Percentiles rank a stretch among this genome's conserved stretches.
Conservation (phyloP, 345 rosid genomes). For the Euphorbia pulcherrima region DNA sequence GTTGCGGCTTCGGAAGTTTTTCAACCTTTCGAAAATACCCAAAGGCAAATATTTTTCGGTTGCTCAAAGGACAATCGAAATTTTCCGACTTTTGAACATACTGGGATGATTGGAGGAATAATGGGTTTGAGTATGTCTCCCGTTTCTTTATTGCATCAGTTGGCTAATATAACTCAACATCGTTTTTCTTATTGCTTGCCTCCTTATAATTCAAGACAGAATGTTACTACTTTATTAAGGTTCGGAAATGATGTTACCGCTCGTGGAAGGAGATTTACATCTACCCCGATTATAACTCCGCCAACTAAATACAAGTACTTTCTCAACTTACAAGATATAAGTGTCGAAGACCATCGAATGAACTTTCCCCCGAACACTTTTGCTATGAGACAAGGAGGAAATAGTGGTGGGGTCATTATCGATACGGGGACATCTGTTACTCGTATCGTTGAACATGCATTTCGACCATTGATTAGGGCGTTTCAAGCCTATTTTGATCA, state of each 20-base stretch:
- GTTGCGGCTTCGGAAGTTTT: background rate
- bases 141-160: background rate
- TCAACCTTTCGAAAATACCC: background rate
- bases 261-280: background rate
- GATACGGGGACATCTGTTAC: constrained; percentile 17
- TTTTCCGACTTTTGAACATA: background rate
- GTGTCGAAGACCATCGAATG: constrained; percentile 2
- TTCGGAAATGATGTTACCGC: constrained; percentile 16
- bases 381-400: background rate
- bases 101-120: background rate
- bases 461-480: background rate
- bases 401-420: constrained; percentile 10
- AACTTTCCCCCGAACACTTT: background rate
- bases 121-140: background rate
- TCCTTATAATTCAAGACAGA: background rate
- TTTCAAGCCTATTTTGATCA: constrained; percentile 4
- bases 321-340: constrained; percentile 16
- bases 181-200: constrained; percentile 22
- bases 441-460: background rate
- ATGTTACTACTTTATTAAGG: background rate
- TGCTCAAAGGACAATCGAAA: background rate
- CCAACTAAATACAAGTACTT: background rate
- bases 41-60: background rate
- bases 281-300: background rate
- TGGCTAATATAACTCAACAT: background rate